These are phyloP conservation scores for Xylaria hypoxylon DNA, from an alignment of 2,329 filamentous ascomycete species.

Conservation along the genomic window DNA sequence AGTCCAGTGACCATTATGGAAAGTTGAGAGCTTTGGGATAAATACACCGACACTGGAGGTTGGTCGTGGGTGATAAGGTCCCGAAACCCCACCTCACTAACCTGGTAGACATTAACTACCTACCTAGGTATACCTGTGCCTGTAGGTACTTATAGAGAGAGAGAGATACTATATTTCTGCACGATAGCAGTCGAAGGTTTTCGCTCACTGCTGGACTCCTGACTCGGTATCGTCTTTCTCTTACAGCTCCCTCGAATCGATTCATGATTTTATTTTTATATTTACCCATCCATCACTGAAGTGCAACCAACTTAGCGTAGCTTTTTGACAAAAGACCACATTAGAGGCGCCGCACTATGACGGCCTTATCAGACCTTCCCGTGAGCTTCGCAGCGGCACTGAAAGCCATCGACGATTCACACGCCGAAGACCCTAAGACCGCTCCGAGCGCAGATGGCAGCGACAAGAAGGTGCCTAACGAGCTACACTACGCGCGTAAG, in stretches of 20 bases:
- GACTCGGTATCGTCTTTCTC: background rate
- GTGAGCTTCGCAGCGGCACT: constrained; percentile 65
- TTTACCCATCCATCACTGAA: background rate
- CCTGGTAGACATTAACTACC: background rate
- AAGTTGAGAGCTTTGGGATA: background rate
- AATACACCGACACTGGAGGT: background rate
- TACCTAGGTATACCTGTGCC: no score
- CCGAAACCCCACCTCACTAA: constrained; percentile 26
- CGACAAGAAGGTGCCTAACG: constrained; percentile 68
- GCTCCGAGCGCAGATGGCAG: constrained; percentile 54
- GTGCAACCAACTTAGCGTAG: background rate
- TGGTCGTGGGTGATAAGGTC: constrained; percentile 8
- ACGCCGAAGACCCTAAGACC: constrained; percentile 74
- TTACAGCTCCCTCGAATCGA: background rate
- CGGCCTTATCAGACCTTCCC: constrained; percentile 52
- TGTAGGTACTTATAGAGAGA: no score
- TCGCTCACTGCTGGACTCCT: constrained; percentile 8
- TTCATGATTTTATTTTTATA: background rate
- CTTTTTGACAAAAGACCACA: background rate
- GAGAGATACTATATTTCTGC: constrained; percentile 8
- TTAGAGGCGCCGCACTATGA: constrained; percentile 21
- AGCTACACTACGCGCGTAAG: constrained; percentile 83
- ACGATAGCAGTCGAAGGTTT: constrained; percentile 16
- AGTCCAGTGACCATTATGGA: background rate
- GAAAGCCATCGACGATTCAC: constrained; percentile 77